Evolutionary conservation across 805 yeast species (phyloP).

Genomic region (Hanseniaspora singularis): DNA sequence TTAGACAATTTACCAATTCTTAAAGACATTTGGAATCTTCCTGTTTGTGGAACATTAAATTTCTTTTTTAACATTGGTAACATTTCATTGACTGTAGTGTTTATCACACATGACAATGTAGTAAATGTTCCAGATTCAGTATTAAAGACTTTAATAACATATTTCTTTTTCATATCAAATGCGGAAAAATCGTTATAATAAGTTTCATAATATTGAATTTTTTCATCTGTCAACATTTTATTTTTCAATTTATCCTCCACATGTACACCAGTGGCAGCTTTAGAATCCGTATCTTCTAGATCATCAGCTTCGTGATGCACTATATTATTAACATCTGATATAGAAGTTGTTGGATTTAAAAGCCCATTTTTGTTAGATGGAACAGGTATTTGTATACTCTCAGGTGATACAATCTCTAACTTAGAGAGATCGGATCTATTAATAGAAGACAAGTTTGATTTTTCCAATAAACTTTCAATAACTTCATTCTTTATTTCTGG

Average conservation of each 20-base stretch:
- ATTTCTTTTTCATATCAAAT: constrained; percentile 26
- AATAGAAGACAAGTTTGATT: too few species aligned
- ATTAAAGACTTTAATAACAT: constrained; percentile 57
- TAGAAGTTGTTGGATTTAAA: too few species aligned
- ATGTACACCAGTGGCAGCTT: not conserved
- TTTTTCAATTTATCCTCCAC: not conserved
- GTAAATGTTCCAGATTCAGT: constrained; percentile 74
- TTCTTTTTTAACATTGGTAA: constrained; percentile 62
- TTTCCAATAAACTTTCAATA: not conserved
- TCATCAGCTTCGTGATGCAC: too few species aligned
- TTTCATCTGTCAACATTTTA: constrained; percentile 22
- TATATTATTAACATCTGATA: too few species aligned
- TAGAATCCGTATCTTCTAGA: not conserved
- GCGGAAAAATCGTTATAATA: constrained; percentile 30
- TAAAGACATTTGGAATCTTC: constrained; percentile 64
- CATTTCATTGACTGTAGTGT: constrained; percentile 65
- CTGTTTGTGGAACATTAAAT: constrained; percentile 55
- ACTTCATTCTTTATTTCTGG: not conserved
- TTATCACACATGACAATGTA: constrained; percentile 66
- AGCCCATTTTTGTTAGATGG: too few species aligned
- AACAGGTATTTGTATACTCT: too few species aligned
- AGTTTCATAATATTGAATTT: constrained; percentile 28
- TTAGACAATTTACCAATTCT: constrained; percentile 67
- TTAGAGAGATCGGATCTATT: too few species aligned
- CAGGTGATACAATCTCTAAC: too few species aligned